Evolutionary conservation across 179 eudicot genomes (phyloP), one percentile per base, ranked within the genome.

Genomic region (Vitellaria paradoxa): DNA sequence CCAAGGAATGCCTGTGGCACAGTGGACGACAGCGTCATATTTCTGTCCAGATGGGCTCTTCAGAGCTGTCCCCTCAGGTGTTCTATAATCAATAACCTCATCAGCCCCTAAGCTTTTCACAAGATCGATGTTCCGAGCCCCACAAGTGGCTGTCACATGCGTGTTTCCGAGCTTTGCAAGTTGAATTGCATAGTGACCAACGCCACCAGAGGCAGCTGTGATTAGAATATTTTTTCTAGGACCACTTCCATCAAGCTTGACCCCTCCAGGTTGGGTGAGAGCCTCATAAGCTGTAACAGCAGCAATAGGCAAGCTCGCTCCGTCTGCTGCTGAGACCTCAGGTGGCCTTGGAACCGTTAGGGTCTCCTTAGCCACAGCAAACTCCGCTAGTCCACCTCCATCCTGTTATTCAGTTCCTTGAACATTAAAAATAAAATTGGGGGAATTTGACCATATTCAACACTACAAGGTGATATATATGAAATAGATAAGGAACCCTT

Each of bases 71-170:
- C 97, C 97, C 11, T 89, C 89, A 0, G 89, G 89, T 49, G 94
- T 85, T 73, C 77, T 85, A 79, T 90, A 92, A 83, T 92, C 94
- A 4, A 92, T 40, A 46, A 92, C 92, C 85, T 92, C 92, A 52
- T 92, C 91, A 0, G 97, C 97, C 18, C 97, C 97, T 63, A 90
- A 80, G 76, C 87, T 80, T 82, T 82, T 90, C 26, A 90, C 92
- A 17, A 92, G 80, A 7, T 87, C 91, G 9, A 92, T 67, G 80
- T 92, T 92, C 57, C 91, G 92, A 0, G 87, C 90, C 42, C 97
- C 94, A 84, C 97, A 92, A 0, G 97, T 92, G 30, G 94, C 88
- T 0, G 92, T 92, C 18, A 92, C 89, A 15, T 90, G 94, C 0
- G 84, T 50, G 71, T 92, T 92, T 46, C 91, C 94, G 0, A 87